Evolutionary conservation across 768 basidiomycete genomes (phyloP), one percentile per base, ranked within the genome.

Genomic region (Pisolithus marmoratus): DNA sequence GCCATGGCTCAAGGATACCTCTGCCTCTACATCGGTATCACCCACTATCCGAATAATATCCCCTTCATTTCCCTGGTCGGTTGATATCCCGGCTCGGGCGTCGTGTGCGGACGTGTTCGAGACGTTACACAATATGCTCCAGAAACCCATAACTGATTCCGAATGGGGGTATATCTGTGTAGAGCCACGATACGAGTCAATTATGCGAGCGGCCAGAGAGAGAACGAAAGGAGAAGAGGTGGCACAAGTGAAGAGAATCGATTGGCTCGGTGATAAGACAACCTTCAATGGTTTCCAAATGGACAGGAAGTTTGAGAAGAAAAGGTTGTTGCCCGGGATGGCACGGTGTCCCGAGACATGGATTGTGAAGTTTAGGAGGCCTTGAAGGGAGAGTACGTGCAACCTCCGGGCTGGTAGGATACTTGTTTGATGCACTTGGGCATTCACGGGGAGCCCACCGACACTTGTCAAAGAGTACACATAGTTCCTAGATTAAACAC

Each of bases 51-150:
- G 79, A 11, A 70, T 87, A 43, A 70, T 85, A 53, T 84, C 76
- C 15, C 79, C 78, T 49, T 64, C 74, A 3, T 85, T 86, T 63
- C 85, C 85, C 0, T 87, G 85, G 85, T 59, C 74, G 4, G 74
- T 85, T 57, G 78, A 84, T 19, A 77, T 87, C 53, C 68, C 69
- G 20, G 68, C 68, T 17, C 62, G 62, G 0, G 52, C 74, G 43
- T 81, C 81, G 1, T 82, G 80, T 53, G 71, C 74, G 43, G 71
- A 72, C 20, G 67, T 87, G 5, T 84, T 84, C 72, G 76, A 79
- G 26, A 78, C 73, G 4, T 37, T 87, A 19, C 68, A 80, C 51
- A 56, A 66, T 5, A 58, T 63, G 44, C 67, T 88, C 24, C 80
- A 85, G 46, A 68, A 78, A 45, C 74, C 73, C 7, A 70, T 88